Percentiles rank a stretch among this genome's conserved stretches.
phyloP scores from a whole-genome alignment of 129 eudicot species.

The Tanacetum coccineum region DNA sequence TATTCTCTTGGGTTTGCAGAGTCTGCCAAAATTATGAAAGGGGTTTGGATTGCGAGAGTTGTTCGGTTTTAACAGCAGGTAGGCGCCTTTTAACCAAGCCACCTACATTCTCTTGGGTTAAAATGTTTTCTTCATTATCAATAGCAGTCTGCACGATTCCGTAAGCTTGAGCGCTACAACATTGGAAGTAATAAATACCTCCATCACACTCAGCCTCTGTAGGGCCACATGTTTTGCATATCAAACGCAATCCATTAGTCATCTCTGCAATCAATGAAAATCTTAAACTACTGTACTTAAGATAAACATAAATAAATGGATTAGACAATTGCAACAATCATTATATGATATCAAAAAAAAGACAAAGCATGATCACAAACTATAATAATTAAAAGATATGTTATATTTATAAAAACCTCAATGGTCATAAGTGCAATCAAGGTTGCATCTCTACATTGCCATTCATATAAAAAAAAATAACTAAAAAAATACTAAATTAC shows the following conservation, averaged over 20 bases:
- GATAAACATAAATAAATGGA: no score
- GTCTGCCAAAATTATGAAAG: slow-evolving; percentile 47
- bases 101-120: slow-evolving; percentile 22
- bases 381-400: no score
- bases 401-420: no score
- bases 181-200: slow-evolving; percentile 60
- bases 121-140: slow-evolving; percentile 44
- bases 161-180: slow-evolving; percentile 55
- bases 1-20: slow-evolving; percentile 19
- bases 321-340: no score
- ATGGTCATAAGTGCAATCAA: no score
- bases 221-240: slow-evolving; percentile 52
- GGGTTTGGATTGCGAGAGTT: slow-evolving; percentile 46
- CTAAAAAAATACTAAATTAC: no score
- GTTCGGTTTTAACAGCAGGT: slow-evolving; percentile 25
- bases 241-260: slow-evolving; percentile 21
- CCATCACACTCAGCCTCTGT: slow-evolving; percentile 45
- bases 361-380: no score
- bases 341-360: no score
- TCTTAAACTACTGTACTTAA: no score
- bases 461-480: no score
- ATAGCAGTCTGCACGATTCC: slow-evolving; percentile 48
- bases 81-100: slow-evolving; percentile 27
- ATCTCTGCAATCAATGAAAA: slow-evolving; percentile 8
- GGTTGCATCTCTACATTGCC: no score